Base-by-base conservation (phyloP, 2,329 filamentous ascomycete species). In the Ceratocystis cacaofunesta region DNA sequence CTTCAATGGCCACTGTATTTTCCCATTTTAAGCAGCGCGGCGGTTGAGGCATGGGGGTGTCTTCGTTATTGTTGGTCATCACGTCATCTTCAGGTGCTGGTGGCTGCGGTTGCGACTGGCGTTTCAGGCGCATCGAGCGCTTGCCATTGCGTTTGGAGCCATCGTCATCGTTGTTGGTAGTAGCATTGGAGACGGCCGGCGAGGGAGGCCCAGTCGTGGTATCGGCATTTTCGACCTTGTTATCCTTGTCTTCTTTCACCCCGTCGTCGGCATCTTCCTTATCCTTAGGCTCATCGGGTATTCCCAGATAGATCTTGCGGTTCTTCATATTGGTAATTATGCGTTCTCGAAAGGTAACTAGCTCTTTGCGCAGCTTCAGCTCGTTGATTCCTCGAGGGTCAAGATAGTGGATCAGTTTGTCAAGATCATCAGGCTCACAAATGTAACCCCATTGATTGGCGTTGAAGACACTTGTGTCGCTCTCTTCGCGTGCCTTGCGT, bases 361-460 rank as follows among this genome's bases (percentile, higher is more conserved):
- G 81, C 74, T 97, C 92, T 75, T 96, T 97, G 68, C 88, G 85
- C 62, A 99, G 79, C 72, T 90, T 92, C 68, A 88, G 77, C 76
- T 99, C 94, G 69, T 95, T 91, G 69, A 87, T 80, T 1, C 94
- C 94, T 17, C 90, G 87, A 12, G 86, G 82, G 72, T 99, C 92
- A 3, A 99, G 81, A 92, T 94, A 99, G 63, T 82, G 82, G 68
- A 97, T 84, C 19, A 99, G 81, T 63, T 82, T 82, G 68, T 94
- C 89, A 4, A 99, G 76, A 46, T 89, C 82, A 61, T 87, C 84
- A 0, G 89, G 85, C 10, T 94, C 88, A 46, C 92, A 89, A 70
- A 90, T 91, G 76, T 90, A 99, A 10, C 89, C 94, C 92, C 94
- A 99, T 74, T 97, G 88, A 12, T 78, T 77, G 1, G 92, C 90